A percentile compares a stretch with the other conserved stretches of the same genome.
phyloP scores from a whole-genome alignment of 2,329 filamentous ascomycete species.

The Sphaerulina vaccinii region DNA sequence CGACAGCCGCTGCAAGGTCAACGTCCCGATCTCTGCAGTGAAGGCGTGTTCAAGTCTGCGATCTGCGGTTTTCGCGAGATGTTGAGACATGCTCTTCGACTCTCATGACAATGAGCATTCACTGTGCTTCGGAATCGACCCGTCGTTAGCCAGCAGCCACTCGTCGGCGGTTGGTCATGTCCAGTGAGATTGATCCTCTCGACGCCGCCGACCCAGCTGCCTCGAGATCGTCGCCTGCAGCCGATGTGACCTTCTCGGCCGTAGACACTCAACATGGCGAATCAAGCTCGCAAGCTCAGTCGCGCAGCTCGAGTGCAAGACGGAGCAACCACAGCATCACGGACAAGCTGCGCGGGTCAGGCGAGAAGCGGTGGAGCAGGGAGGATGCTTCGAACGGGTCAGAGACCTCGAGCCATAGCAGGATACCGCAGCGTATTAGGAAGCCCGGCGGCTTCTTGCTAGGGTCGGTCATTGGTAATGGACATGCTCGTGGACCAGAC shows the following conservation, averaged over 20 bases:
- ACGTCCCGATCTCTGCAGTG: too few relatives aligned
- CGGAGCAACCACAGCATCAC: slow-evolving; percentile 19
- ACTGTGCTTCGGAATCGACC: neutral
- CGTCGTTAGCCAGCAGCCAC: neutral
- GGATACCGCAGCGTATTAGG: slow-evolving; percentile 24
- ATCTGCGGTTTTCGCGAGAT: too few relatives aligned
- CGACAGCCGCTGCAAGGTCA: too few relatives aligned
- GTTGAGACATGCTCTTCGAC: neutral
- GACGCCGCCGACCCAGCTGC: slow-evolving; percentile 17
- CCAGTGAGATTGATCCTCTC: slow-evolving; percentile 14
- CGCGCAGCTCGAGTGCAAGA: slow-evolving; percentile 24
- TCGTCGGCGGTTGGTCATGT: slow-evolving; percentile 22
- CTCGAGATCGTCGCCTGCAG: slow-evolving; percentile 23
- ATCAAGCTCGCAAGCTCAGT: slow-evolving; percentile 30
- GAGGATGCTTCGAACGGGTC: slow-evolving; percentile 4
- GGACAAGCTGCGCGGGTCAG: slow-evolving; percentile 9
- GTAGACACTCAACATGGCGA: slow-evolving; percentile 27
- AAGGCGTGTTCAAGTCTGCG: too few relatives aligned
- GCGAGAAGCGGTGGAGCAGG: slow-evolving; percentile 9
- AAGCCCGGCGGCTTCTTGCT: slow-evolving; percentile 44
- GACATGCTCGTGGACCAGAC: slow-evolving; percentile 13
- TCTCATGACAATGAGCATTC: neutral
- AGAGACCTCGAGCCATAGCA: slow-evolving; percentile 14
- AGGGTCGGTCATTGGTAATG: slow-evolving; percentile 30
- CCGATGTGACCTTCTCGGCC: slow-evolving; percentile 30